Base-by-base conservation (phyloP, 2,329 filamentous ascomycete species). In the Dactylellina parvicollis region DNA sequence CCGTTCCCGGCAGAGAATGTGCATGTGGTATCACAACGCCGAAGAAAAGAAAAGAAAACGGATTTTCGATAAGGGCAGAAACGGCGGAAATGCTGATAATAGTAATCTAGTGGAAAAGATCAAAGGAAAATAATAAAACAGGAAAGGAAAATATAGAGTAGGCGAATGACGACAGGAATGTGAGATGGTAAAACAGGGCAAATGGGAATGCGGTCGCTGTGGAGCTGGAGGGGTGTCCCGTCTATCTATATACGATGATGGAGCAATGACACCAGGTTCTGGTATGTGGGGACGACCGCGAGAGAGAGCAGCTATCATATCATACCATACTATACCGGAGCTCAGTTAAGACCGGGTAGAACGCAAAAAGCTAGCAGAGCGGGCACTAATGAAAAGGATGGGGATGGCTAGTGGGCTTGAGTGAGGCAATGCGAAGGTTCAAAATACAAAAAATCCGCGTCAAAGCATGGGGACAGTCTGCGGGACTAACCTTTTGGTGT, bases 161-260 rank as follows among this genome's bases (percentile, higher is more conserved):
- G 64, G 46, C 42, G 40, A 30, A 71, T 71, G 66, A 71, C 66
- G 66, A 71, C 52, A 72, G 60, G 44, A 72, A 59, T 49, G 36
- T 32, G 24, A 47, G 50, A 46, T 56, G 34, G 50, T 50, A 52
- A 65, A 65, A 55, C 47, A 55, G 38, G 61, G 40, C 28, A 65
- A n/a, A 49, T 30, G 36, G 32, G 40, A 44, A 64, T 65, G 52
- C 52, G 67, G 34, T 44, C 46, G 57, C 24, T 16, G 38, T 40
- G 49, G 46, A 64, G 20, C 22, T 49, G 55, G 67, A 65, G 67
- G 66, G 67, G 67, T 62, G 52, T 42, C 42, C 59, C 67, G 34
- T 72, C 66, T 72, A 72, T 72, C 67, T 72, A 72, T 72, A 72
- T 72, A 72, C 44, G 59, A 65, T 60, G 57, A 65, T 57, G 65